Evolutionary conservation across 441 rosid species (phyloP).

Genomic region (Jatropha multifida): DNA sequence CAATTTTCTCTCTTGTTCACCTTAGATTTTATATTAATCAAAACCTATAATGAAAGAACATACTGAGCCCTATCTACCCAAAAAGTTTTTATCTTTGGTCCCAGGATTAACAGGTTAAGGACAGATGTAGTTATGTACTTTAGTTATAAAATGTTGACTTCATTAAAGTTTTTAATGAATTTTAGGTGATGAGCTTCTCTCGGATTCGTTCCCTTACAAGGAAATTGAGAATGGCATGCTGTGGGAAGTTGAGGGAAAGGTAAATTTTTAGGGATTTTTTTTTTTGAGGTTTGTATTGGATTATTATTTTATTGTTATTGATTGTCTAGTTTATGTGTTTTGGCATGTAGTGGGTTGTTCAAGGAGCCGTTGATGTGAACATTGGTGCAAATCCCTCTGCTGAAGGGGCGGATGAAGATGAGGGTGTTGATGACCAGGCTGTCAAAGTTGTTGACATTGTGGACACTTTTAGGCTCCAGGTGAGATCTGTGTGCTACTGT

Average conservation of each 20-base stretch:
- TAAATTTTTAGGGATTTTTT: slow-evolving; percentile 16
- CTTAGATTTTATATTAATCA: neutral
- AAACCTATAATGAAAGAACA: neutral
- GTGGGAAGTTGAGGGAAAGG: slow-evolving; percentile 98
- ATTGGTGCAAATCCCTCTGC: slow-evolving; percentile 99
- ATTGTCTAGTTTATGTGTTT: neutral
- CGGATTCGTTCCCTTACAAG: slow-evolving; percentile 90
- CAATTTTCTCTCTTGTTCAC: too few relatives aligned
- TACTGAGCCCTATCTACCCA: neutral
- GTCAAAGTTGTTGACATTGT: slow-evolving; percentile 91
- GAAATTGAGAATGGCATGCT: slow-evolving; percentile 69
- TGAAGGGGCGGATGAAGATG: slow-evolving; percentile 78
- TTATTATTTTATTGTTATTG: neutral
- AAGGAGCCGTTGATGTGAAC: slow-evolving; percentile 74
- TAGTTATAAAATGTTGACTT: neutral
- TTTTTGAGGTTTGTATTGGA: neutral
- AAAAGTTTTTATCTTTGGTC: neutral
- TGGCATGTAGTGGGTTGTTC: slow-evolving; percentile 71
- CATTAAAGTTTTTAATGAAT: neutral
- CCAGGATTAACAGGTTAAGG: neutral
- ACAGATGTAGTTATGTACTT: neutral
- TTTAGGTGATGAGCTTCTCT: slow-evolving; percentile 93
- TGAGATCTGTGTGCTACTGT: slow-evolving; percentile 19
- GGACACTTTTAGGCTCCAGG: slow-evolving; percentile 99
- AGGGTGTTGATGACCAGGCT: slow-evolving; percentile 84